Conservation (phyloP, 306 rosid species). For the Spatholobus suberectus region DNA sequence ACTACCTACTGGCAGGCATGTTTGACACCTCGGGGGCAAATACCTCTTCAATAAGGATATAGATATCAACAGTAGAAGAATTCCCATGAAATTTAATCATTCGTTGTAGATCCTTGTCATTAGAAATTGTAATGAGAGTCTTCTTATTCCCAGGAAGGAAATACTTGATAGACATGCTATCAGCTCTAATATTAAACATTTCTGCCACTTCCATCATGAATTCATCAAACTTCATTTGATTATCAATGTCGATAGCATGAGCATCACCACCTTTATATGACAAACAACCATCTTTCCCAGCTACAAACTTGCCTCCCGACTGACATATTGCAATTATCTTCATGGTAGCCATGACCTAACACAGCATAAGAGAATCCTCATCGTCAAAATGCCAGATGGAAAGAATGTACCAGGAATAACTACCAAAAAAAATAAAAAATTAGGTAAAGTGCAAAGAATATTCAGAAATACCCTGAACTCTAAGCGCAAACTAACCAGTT, state of each 20-base stretch:
- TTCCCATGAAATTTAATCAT: slow-evolving; percentile 84
- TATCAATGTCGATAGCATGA: slow-evolving; percentile 92
- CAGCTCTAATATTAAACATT: slow-evolving; percentile 66
- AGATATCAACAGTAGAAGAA: slow-evolving; percentile 70
- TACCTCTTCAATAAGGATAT: slow-evolving; percentile 67
- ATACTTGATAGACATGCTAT: slow-evolving; percentile 72
- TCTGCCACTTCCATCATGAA: slow-evolving; percentile 81
- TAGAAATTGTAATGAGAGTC: slow-evolving; percentile 91
- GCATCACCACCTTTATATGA: slow-evolving; percentile 81
- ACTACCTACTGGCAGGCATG: slow-evolving; percentile 96
- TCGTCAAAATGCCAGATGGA: not conserved
- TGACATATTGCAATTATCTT: slow-evolving; percentile 90
- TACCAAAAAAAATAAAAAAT: not conserved
- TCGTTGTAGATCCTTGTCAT: slow-evolving; percentile 91
- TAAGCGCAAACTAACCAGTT: slow-evolving; percentile 5
- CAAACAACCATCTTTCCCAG: slow-evolving; percentile 73
- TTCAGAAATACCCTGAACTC: not conserved
- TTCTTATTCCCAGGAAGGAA: slow-evolving; percentile 91
- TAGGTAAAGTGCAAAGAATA: not conserved
- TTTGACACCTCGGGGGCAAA: slow-evolving; percentile 68
- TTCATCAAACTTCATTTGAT: slow-evolving; percentile 68
- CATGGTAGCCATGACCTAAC: slow-evolving; percentile 73
- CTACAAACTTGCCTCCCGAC: slow-evolving; percentile 82
- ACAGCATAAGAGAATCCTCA: slow-evolving; percentile 24
- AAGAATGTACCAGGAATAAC: slow-evolving; percentile 6